A percentile compares a stretch with the other conserved stretches of the same genome.
These are phyloP conservation scores for Escallonia herrerae DNA, from an alignment of 129 eudicot species.

Conservation along the genomic window DNA sequence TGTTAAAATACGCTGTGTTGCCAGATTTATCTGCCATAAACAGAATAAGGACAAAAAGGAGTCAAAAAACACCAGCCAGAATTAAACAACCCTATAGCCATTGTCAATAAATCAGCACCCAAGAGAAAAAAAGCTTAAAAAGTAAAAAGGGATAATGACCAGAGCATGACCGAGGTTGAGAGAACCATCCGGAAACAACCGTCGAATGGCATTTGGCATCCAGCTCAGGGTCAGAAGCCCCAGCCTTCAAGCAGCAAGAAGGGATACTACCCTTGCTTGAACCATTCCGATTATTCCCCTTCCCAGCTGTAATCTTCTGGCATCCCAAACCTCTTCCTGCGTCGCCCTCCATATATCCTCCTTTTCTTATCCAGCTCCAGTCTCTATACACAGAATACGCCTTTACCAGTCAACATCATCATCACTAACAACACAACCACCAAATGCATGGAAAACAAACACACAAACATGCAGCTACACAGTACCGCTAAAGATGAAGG, in stretches of 20 bases:
- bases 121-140: neutral
- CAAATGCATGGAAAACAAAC: neutral
- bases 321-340: conserved; percentile 75
- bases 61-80: neutral
- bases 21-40: conserved; percentile 39
- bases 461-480: neutral
- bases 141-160: conserved; percentile 35
- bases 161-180: conserved; percentile 35
- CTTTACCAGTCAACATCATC: conserved; percentile 1
- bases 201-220: conserved; percentile 79
- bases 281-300: conserved; percentile 30
- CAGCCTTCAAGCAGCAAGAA: conserved; percentile 87
- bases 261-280: conserved; percentile 38
- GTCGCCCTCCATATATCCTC: conserved; percentile 69
- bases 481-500: neutral
- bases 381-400: conserved; percentile 25
- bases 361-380: conserved; percentile 66
- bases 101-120: no score
- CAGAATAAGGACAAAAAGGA: conserved; percentile 5
- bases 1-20: conserved; percentile 66
- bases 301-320: conserved; percentile 62
- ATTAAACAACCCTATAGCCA: neutral
- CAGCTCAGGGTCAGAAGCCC: conserved; percentile 50
- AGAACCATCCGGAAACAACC: conserved; percentile 96
- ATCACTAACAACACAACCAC: neutral